A percentile compares a stretch with the other conserved stretches of the same genome.
Conservation (phyloP, 495 filamentous ascomycete species). For the Talaromyces stipitatus region DNA sequence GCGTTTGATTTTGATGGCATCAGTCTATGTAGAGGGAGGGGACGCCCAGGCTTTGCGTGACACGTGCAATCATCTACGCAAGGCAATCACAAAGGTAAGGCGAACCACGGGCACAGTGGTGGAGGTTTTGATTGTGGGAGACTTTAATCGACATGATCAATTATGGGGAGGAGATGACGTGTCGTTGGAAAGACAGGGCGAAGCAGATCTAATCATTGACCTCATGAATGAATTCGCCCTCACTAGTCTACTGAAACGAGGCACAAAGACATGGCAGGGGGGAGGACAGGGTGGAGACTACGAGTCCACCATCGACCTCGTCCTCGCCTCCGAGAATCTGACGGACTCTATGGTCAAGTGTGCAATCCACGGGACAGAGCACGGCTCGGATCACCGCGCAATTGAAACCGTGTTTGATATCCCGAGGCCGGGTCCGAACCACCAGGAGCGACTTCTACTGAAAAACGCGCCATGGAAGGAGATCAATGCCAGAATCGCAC, state of each 20-base stretch:
- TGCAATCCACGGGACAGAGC: constrained; percentile 17
- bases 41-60: background rate
- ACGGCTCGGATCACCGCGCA: constrained; percentile 26
- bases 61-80: background rate
- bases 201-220: constrained; percentile 28
- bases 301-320: constrained; percentile 21
- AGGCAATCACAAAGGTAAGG: background rate
- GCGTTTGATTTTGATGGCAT: constrained; percentile 16
- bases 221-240: constrained; percentile 24
- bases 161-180: constrained; percentile 30
- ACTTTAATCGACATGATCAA: constrained; percentile 30
- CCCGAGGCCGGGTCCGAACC: constrained; percentile 5
- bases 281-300: constrained; percentile 15
- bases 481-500: constrained; percentile 14
- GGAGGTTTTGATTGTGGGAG: constrained; percentile 12
- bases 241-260: constrained; percentile 21
- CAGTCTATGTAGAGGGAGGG: constrained; percentile 17
- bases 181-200: constrained; percentile 15
- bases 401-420: constrained; percentile 21
- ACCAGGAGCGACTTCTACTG: constrained; percentile 16
- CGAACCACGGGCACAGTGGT: background rate
- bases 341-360: constrained; percentile 16
- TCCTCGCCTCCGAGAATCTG: constrained; percentile 16
- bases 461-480: constrained; percentile 23
- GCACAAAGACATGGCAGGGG: constrained; percentile 21